These are phyloP conservation scores for Penicillium sp. DNA, from an alignment of 2,329 filamentous ascomycete genomes.

Conservation along the genomic window DNA sequence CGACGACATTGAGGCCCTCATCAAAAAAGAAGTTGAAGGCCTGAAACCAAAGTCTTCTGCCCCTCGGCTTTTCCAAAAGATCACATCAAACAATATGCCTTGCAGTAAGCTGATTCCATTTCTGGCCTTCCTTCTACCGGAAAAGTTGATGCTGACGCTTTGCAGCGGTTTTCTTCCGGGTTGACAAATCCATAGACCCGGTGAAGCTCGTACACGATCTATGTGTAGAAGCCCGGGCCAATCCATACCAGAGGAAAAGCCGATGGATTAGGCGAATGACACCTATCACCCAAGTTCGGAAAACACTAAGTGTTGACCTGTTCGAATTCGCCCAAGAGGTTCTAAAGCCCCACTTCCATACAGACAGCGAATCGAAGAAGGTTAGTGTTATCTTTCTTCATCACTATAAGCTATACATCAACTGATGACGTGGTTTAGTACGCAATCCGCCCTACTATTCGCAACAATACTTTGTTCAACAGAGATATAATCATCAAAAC, in stretches of 20 bases:
- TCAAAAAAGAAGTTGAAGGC: constrained; percentile 54
- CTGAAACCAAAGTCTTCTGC: constrained; percentile 47
- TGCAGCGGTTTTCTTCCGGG: constrained; percentile 57
- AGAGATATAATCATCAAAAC: constrained; percentile 58
- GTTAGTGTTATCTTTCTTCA: constrained; percentile 32
- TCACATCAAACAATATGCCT: constrained; percentile 51
- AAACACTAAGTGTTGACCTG: constrained; percentile 55
- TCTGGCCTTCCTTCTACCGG: neutral
- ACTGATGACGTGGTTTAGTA: constrained; percentile 42
- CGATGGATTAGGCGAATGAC: constrained; percentile 59
- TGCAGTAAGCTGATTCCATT: constrained; percentile 27
- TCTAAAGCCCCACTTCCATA: constrained; percentile 57
- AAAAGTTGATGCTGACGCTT: neutral
- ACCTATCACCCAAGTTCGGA: constrained; percentile 55
- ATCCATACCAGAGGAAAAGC: constrained; percentile 50
- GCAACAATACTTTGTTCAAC: constrained; percentile 56
- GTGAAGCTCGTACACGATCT: constrained; percentile 57
- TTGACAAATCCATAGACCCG: constrained; percentile 54
- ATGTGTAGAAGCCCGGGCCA: constrained; percentile 53
- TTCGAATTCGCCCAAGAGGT: constrained; percentile 55
- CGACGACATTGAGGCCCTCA: constrained; percentile 58
- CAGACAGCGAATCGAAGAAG: constrained; percentile 49
- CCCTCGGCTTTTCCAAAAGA: constrained; percentile 48
- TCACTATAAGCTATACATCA: neutral
- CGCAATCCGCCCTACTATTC: constrained; percentile 59